phyloP scores from a whole-genome alignment of 345 rosid genomes.

The Syzygium oleosum region DNA sequence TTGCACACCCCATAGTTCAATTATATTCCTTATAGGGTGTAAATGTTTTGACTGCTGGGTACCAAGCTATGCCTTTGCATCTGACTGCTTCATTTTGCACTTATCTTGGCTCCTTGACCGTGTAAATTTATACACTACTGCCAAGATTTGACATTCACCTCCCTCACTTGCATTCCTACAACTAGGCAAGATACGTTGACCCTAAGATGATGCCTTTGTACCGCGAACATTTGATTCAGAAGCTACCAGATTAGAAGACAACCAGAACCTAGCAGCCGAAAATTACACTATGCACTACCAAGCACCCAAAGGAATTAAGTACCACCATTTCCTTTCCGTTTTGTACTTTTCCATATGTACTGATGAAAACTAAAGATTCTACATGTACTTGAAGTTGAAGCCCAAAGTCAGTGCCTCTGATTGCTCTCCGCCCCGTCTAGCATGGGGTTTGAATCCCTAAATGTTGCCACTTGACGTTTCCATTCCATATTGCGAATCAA shows the following conservation, averaged over 20 bases:
- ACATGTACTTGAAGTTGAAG: background rate
- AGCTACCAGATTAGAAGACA: background rate
- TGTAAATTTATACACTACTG: background rate
- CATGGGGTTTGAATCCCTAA: conserved; percentile 31
- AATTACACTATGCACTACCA: background rate
- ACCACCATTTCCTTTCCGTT: background rate
- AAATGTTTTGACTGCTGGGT: background rate
- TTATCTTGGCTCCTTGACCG: background rate
- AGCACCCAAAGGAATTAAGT: background rate
- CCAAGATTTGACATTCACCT: background rate
- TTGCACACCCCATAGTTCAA: background rate
- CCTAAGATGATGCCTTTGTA: background rate
- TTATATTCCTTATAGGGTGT: background rate
- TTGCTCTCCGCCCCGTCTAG: conserved; percentile 11
- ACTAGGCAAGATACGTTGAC: background rate
- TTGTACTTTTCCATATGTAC: background rate
- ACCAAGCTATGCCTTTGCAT: background rate
- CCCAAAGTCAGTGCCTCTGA: conserved; percentile 5
- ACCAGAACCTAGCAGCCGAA: background rate
- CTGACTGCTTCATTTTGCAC: background rate
- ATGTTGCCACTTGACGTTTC: conserved; percentile 21
- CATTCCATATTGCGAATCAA: conserved; percentile 30
- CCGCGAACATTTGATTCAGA: background rate
- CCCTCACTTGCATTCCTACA: background rate
- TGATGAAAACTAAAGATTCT: background rate